Evolutionary conservation across 1,139 yeast genomes (phyloP).

Genomic region (Citeromyces siamensis): DNA sequence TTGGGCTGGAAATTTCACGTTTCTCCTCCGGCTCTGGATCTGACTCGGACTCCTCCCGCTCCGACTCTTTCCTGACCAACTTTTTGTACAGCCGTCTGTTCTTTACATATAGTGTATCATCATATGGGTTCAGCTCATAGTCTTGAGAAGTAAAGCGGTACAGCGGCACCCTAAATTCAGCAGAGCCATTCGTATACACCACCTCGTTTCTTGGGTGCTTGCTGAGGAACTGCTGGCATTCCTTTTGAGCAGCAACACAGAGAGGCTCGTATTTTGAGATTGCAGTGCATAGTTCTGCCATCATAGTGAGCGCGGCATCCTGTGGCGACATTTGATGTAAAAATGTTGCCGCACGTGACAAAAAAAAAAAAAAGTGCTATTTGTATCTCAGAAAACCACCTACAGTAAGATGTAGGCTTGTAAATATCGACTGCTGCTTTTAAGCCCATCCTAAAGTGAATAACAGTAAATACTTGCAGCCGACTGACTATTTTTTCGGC

Average conservation of each 20-base stretch:
- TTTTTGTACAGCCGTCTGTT: not conserved
- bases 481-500: no score
- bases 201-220: not conserved
- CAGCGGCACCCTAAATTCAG: not conserved
- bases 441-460: no score
- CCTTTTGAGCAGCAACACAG: not conserved
- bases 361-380: no score
- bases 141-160: not conserved
- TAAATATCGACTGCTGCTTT: no score
- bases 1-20: no score
- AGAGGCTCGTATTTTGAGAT: not conserved
- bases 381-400: no score
- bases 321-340: no score
- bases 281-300: not conserved
- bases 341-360: no score
- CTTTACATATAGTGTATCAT: not conserved
- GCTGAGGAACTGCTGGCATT: not conserved
- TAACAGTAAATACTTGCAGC: no score
- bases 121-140: constrained; percentile 1
- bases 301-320: not conserved
- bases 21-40: not conserved
- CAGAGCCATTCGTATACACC: not conserved
- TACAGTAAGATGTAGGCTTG: no score
- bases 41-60: not conserved
- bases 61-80: not conserved